Percentiles rank a stretch among this genome's conserved stretches.
Conservation (phyloP, 192 early-diverging fungal species). For the Ambispora gerdemannii region DNA sequence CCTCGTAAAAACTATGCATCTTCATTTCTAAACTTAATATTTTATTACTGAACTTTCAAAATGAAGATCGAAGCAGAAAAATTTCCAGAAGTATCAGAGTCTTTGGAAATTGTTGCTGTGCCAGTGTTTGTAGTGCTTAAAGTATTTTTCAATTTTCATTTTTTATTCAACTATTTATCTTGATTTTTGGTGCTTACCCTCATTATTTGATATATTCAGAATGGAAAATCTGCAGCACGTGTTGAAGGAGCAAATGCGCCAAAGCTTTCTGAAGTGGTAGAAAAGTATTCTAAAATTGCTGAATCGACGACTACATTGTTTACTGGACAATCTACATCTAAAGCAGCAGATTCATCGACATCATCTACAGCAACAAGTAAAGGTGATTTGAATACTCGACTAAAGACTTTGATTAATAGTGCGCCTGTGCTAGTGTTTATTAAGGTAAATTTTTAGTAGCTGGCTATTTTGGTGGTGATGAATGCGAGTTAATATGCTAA, state of each 20-base stretch:
- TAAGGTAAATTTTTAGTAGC: slow-evolving; percentile 63
- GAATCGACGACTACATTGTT: too few species aligned
- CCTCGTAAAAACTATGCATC: background rate
- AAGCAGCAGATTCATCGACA: slow-evolving; percentile 36
- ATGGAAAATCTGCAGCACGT: slow-evolving; percentile 45
- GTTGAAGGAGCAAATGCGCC: slow-evolving; percentile 89
- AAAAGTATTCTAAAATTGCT: slow-evolving; percentile 57
- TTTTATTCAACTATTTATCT: background rate
- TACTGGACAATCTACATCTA: slow-evolving; percentile 30
- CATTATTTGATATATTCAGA: background rate
- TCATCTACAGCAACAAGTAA: slow-evolving; percentile 33
- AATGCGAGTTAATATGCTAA: slow-evolving; percentile 24
- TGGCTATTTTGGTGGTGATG: too few species aligned
- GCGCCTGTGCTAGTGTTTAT: slow-evolving; percentile 91
- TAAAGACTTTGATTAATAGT: slow-evolving; percentile 65
- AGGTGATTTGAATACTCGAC: slow-evolving; percentile 62
- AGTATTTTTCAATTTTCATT: slow-evolving; percentile 38
- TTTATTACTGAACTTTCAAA: background rate
- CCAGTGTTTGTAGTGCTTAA: slow-evolving; percentile 86
- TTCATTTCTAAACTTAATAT: background rate
- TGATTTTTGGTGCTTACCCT: too few species aligned
- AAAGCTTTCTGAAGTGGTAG: slow-evolving; percentile 65
- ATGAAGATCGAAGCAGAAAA: slow-evolving; percentile 82
- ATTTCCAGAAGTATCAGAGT: slow-evolving; percentile 82
- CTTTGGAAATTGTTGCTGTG: slow-evolving; percentile 86